Base-by-base conservation (phyloP, 768 basidiomycete species). In the Russula dissimulans region DNA sequence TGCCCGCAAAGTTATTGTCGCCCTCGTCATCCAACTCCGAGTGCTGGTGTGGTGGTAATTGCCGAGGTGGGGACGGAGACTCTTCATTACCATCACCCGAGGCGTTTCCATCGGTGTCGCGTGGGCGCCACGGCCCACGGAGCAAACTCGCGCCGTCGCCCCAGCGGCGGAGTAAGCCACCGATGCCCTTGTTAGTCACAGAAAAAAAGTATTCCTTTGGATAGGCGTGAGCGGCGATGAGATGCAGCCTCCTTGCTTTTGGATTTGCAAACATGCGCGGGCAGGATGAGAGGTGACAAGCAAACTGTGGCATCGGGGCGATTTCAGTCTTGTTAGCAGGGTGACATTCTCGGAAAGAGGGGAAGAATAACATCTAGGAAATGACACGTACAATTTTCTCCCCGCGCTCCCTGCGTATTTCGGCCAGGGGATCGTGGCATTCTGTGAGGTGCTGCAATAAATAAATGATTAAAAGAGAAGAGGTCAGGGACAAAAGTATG, bases 171-270 rank as follows among this genome's bases (percentile, higher is more conserved):
- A 92, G 71, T 17, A 93, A 73, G 4, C 86, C 89, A 12, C 90
- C 91, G 12, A 93, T 83, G 22, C 93, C 93, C 69, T 89, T 92
- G 73, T 94, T 94, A 15, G 90, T 93, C 18, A 95, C 86, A 18
- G 88, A 82, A 70, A 95, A 95, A 73, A 91, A 95, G 71, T 87
- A 95, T 68, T 93, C 83, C 69, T 90, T 90, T 5, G 92, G 91
- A 69, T 87, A 95, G 53, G 79, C 82, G 67, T 95, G 93, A 14
- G 77, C 81, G 66, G 85, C 79, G 48, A 95, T 89, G 54, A 95
- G 79, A 74, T 95, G 93, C 46, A 89, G 75, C 26, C 93, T 76
- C 17, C 93, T 79, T 15, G 81, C 73, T 71, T 89, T 91, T 0
- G 92, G 93, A 1, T 81, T 85, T 8, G 73, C 68, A 70, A 93